Evolutionary conservation across 2,329 filamentous ascomycete genomes (phyloP).

Genomic region (Penicillium sp.): DNA sequence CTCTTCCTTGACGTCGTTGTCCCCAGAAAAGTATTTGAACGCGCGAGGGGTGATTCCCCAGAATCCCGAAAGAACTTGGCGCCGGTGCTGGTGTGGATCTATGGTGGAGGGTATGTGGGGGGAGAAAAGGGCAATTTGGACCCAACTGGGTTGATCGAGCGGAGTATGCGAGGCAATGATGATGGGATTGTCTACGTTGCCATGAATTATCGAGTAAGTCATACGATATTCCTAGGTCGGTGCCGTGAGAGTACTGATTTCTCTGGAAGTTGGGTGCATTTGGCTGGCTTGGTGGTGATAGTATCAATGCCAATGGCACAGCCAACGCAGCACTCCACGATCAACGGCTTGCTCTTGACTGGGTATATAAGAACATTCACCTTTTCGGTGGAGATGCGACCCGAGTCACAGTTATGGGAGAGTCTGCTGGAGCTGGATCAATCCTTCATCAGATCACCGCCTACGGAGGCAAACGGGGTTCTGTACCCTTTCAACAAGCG

Average conservation of each 20-base stretch:
- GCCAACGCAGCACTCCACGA: constrained; percentile 54
- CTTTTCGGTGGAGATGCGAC: constrained; percentile 55
- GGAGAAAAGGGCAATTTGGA: constrained; percentile 39
- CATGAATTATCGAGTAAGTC: constrained; percentile 46
- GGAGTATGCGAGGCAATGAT: constrained; percentile 39
- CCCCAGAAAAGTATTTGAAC: constrained; percentile 33
- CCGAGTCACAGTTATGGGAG: constrained; percentile 45
- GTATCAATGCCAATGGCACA: constrained; percentile 43
- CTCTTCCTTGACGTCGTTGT: constrained; percentile 40
- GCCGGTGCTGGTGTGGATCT: constrained; percentile 46
- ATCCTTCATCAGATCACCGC: constrained; percentile 58
- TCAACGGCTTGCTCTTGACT: constrained; percentile 57
- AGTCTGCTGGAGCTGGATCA: constrained; percentile 53
- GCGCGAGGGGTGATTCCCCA: constrained; percentile 13
- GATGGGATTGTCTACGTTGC: constrained; percentile 49
- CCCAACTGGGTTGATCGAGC: constrained; percentile 42
- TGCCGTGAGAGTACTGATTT: constrained; percentile 1
- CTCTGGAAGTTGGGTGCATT: constrained; percentile 45
- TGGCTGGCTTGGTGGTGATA: constrained; percentile 49
- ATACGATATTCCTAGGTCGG: background rate
- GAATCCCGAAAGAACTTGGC: constrained; percentile 18
- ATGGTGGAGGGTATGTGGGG: constrained; percentile 48
- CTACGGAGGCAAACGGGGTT: constrained; percentile 47
- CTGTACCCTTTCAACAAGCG: constrained; percentile 37
- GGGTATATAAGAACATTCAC: constrained; percentile 55